Conservation (phyloP, 1,139 yeast genomes). For the Taphrina pruni region DNA sequence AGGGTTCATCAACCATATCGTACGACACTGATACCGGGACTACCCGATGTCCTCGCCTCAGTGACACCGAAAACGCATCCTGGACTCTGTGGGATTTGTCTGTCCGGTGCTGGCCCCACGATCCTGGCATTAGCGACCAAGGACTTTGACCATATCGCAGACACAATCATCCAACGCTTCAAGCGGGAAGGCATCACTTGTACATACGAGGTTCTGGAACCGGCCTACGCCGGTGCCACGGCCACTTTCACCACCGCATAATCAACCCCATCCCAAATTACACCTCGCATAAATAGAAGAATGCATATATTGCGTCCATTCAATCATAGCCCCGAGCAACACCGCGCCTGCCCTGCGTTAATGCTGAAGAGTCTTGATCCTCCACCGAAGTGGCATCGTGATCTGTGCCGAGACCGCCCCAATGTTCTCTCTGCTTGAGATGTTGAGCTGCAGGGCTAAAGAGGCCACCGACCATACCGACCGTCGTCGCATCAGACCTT, state of each 20-base stretch:
- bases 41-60: constrained; percentile 76
- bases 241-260: constrained; percentile 24
- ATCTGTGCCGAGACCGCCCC: constrained; percentile 95
- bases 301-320: neutral
- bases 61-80: constrained; percentile 82
- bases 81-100: constrained; percentile 89
- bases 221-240: constrained; percentile 86
- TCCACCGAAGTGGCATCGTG: constrained; percentile 53
- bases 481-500: constrained; percentile 14
- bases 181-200: constrained; percentile 70
- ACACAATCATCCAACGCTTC: constrained; percentile 72
- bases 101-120: constrained; percentile 98
- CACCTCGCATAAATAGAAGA: neutral
- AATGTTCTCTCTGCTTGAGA: constrained; percentile 67
- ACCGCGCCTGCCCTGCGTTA: constrained; percentile 36
- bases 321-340: constrained; percentile 31
- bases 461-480: constrained; percentile 56
- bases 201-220: constrained; percentile 79
- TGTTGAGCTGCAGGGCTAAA: constrained; percentile 86
- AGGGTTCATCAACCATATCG: constrained; percentile 95
- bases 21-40: constrained; percentile 76
- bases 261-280: too few species aligned
- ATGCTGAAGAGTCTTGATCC: constrained; percentile 49
- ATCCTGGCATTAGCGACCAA: constrained; percentile 90
- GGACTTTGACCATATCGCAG: constrained; percentile 82